Evolutionary conservation across 2,329 filamentous ascomycete species (phyloP).

Genomic region (Arthroderma sp.): DNA sequence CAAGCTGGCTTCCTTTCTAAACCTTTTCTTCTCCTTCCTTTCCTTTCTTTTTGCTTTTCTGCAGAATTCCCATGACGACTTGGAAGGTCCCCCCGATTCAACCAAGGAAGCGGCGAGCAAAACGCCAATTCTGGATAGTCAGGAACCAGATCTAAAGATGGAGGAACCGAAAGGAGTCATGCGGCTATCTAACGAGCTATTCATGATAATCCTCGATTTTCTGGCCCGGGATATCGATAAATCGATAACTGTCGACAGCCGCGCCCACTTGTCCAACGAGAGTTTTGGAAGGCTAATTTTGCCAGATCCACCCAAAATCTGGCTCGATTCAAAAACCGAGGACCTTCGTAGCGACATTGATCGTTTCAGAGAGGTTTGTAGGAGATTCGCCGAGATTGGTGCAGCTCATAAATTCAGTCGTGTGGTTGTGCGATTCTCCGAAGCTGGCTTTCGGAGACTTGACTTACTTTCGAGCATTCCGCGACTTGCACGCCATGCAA

Average conservation of each 20-base stretch:
- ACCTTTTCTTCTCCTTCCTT: conserved; percentile 5
- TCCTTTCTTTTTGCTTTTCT: conserved; percentile 2
- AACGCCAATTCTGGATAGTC: conserved; percentile 4
- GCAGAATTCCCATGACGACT: conserved; percentile 7
- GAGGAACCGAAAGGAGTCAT: conserved; percentile 12
- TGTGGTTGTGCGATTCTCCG: conserved; percentile 39
- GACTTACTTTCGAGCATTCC: conserved; percentile 35
- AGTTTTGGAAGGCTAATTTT: conserved; percentile 37
- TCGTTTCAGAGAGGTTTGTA: conserved; percentile 34
- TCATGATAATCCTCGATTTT: conserved; percentile 38
- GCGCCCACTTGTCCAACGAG: conserved; percentile 42
- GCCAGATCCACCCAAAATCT: conserved; percentile 12
- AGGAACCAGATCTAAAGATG: conserved; percentile 8
- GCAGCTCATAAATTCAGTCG: conserved; percentile 38
- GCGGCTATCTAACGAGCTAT: conserved; percentile 34
- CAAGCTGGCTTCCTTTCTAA: conserved; percentile 6
- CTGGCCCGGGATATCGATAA: conserved; percentile 41
- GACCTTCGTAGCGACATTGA: conserved; percentile 12
- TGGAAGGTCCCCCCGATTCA: background rate
- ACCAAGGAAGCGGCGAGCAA: conserved; percentile 5
- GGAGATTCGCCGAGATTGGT: conserved; percentile 35
- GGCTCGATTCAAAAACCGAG: conserved; percentile 8
- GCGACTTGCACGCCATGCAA: conserved; percentile 37
- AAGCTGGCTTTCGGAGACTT: conserved; percentile 33
- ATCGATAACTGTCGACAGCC: conserved; percentile 37